These are phyloP conservation scores for Pythium dissimile DNA, from an alignment of 352 stramenopile species.

Conservation along the genomic window DNA sequence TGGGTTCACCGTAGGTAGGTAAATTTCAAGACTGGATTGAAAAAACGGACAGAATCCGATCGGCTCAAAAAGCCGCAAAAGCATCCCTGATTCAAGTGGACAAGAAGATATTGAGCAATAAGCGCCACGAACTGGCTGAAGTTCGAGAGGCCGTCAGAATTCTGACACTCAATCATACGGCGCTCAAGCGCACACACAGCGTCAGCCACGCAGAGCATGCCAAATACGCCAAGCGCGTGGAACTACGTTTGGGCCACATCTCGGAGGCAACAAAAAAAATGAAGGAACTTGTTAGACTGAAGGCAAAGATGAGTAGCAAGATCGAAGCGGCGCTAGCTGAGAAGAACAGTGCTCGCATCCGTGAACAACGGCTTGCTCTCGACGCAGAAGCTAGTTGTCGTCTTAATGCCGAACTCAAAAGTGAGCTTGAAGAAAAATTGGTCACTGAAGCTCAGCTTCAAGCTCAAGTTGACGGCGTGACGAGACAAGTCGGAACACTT, in stretches of 20 bases:
- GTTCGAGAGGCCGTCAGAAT: not conserved
- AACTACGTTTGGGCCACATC: no score
- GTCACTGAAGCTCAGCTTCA: no score
- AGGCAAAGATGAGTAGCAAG: not conserved
- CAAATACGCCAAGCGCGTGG: no score
- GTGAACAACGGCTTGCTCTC: not conserved
- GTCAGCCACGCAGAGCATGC: not conserved
- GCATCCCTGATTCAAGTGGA: not conserved
- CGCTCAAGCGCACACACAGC: no score
- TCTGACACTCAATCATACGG: no score
- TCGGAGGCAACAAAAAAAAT: not conserved
- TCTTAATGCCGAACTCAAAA: no score
- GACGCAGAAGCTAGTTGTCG: not conserved
- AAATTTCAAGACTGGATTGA: constrained; percentile 23
- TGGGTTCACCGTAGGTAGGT: constrained; percentile 1
- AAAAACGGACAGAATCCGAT: constrained; percentile 5
- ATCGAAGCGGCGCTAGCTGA: not conserved
- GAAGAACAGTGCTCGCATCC: not conserved
- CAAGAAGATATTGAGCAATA: not conserved
- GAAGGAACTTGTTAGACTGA: not conserved
- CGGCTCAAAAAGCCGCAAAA: not conserved
- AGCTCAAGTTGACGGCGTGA: no score
- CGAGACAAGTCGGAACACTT: no score
- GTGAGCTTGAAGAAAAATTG: no score
- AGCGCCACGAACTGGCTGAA: not conserved